phyloP scores from a whole-genome alignment of 2,329 filamentous ascomycete species.

The Venturia oleaginea region DNA sequence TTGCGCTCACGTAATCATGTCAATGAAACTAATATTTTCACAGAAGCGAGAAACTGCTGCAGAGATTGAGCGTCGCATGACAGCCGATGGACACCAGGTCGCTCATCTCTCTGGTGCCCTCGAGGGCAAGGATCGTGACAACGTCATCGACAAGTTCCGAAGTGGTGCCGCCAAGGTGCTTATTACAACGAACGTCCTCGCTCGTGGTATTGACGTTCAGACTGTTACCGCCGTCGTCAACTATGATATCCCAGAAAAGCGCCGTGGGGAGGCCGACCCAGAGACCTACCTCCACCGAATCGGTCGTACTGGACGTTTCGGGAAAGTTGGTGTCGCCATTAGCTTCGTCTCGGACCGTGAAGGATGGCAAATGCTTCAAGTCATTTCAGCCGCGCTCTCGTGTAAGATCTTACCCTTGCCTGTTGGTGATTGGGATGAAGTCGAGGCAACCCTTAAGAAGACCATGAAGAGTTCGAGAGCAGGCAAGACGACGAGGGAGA shows the following conservation, averaged over 20 bases:
- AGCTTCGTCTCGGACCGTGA: constrained; percentile 83
- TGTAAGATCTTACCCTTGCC: constrained; percentile 75
- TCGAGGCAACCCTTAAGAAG: constrained; percentile 72
- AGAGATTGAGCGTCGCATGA: constrained; percentile 80
- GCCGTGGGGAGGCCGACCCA: constrained; percentile 65
- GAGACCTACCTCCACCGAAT: constrained; percentile 98
- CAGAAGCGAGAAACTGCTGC: constrained; percentile 78
- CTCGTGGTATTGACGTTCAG: constrained; percentile 88
- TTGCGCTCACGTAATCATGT: not conserved
- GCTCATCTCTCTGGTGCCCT: constrained; percentile 82
- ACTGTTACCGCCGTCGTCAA: constrained; percentile 97
- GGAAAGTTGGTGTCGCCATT: constrained; percentile 90
- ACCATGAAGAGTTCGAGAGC: constrained; percentile 37
- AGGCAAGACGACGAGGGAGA: constrained; percentile 32
- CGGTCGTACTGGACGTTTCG: constrained; percentile 91
- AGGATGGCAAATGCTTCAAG: constrained; percentile 68
- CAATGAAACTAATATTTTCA: not conserved
- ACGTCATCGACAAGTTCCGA: constrained; percentile 78
- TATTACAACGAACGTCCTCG: constrained; percentile 93
- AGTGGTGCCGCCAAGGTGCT: constrained; percentile 84
- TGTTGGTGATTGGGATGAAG: constrained; percentile 81
- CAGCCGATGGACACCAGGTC: constrained; percentile 80
- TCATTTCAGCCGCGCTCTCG: constrained; percentile 72
- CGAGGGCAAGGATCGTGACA: constrained; percentile 74
- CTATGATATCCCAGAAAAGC: constrained; percentile 55